A percentile compares a stretch with the other conserved stretches of the same genome.
Evolutionary conservation across 768 basidiomycete genomes (phyloP).

Genomic region (Mycena capillaripes): DNA sequence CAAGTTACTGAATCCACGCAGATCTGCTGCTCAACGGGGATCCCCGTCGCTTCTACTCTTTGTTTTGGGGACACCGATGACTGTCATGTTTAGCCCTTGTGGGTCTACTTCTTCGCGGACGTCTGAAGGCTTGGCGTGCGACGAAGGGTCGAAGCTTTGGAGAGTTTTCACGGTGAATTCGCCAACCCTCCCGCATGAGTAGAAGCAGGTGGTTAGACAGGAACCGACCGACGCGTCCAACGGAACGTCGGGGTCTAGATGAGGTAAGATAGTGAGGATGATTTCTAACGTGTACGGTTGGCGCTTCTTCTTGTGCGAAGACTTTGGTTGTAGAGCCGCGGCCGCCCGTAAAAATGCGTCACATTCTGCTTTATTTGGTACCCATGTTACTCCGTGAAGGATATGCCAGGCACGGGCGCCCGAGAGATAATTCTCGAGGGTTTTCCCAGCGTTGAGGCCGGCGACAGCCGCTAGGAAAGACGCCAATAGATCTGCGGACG

Average conservation of each 20-base stretch:
- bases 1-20: neutral
- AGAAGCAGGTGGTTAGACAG: neutral
- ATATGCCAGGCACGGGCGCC: constrained; percentile 16
- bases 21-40: neutral
- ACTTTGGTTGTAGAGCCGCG: neutral
- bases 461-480: neutral
- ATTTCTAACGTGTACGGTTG: neutral
- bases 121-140: neutral
- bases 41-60: no score
- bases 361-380: neutral
- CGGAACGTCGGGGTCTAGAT: neutral
- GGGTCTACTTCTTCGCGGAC: neutral
- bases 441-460: neutral
- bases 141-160: neutral
- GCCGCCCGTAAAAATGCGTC: neutral
- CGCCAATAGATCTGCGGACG: neutral
- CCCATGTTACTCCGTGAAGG: neutral
- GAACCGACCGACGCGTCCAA: neutral
- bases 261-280: neutral
- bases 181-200: neutral
- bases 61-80: neutral
- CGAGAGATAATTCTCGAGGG: neutral
- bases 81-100: neutral
- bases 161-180: constrained; percentile 22
- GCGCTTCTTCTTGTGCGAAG: neutral